Evolutionary conservation across 1,284 basidiomycete genomes (phyloP).

Genomic region (Heterobasidion occidentale): DNA sequence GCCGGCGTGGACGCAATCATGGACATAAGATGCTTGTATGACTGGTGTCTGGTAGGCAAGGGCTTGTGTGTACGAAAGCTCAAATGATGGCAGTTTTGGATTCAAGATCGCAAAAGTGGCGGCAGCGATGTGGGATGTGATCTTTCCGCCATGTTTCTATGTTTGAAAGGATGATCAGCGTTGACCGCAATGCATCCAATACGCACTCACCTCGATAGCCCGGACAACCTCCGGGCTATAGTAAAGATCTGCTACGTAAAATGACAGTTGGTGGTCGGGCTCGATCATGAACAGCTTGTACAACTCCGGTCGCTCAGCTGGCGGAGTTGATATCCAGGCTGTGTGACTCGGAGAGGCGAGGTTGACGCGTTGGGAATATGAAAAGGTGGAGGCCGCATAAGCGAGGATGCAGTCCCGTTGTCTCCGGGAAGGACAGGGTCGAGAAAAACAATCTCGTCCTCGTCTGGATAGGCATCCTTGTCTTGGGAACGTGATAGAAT

Average conservation of each 20-base stretch:
- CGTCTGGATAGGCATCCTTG: no score
- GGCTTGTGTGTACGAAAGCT: not conserved
- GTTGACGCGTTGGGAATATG: no score
- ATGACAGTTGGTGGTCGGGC: not conserved
- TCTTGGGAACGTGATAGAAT: no score
- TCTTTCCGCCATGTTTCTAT: not conserved
- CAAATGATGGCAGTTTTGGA: not conserved
- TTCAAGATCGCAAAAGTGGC: not conserved
- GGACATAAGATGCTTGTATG: not conserved
- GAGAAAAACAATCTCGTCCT: no score
- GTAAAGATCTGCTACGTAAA: not conserved
- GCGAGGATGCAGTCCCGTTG: no score
- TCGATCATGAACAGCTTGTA: not conserved
- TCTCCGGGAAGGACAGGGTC: no score
- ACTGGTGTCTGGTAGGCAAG: not conserved
- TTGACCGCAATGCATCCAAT: not conserved
- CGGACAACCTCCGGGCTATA: not conserved
- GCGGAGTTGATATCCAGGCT: no score
- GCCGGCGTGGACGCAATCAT: not conserved
- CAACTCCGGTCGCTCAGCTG: no score
- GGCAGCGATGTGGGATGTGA: not conserved
- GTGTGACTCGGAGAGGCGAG: no score
- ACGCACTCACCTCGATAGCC: not conserved
- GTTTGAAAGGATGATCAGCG: not conserved
- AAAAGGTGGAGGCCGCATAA: no score